Percentiles rank a stretch among this genome's conserved stretches.
These are phyloP conservation scores for Abortiporus biennis DNA, from an alignment of 1,284 basidiomycete genomes.

Conservation along the genomic window DNA sequence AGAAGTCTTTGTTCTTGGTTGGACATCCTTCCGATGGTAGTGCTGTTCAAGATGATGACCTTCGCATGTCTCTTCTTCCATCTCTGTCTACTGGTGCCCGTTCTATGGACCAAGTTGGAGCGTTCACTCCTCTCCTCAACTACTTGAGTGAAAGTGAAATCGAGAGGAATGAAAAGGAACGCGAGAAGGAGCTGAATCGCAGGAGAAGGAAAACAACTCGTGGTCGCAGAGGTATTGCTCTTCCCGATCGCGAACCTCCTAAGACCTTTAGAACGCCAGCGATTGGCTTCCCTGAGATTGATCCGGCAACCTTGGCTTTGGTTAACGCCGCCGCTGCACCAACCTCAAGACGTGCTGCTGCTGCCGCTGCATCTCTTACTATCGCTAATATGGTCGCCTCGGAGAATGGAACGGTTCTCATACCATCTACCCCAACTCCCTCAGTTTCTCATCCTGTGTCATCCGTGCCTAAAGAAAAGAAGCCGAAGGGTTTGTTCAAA, in stretches of 20 bases:
- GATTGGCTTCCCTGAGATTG: slow-evolving; percentile 77
- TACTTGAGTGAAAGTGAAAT: slow-evolving; percentile 88
- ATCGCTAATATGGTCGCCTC: slow-evolving; percentile 83
- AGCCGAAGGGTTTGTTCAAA: slow-evolving; percentile 67
- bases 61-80: slow-evolving; percentile 86
- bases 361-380: slow-evolving; percentile 73
- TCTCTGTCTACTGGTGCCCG: slow-evolving; percentile 67
- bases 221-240: slow-evolving; percentile 80
- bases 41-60: slow-evolving; percentile 84
- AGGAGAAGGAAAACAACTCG: slow-evolving; percentile 86
- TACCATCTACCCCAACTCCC: slow-evolving; percentile 33
- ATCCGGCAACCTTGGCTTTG: slow-evolving; percentile 58
- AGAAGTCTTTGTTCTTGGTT: slow-evolving; percentile 89
- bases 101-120: slow-evolving; percentile 66
- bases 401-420: slow-evolving; percentile 62
- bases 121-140: slow-evolving; percentile 85
- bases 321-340: slow-evolving; percentile 61
- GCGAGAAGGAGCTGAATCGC: slow-evolving; percentile 85
- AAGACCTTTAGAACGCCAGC: slow-evolving; percentile 88
- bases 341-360: slow-evolving; percentile 73
- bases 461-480: slow-evolving; percentile 54
- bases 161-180: slow-evolving; percentile 85
- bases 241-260: slow-evolving; percentile 91
- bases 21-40: slow-evolving; percentile 84
- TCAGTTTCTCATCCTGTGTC: slow-evolving; percentile 31